Conservation (phyloP, 345 rosid species). For the Noccaea bulbosa region DNA sequence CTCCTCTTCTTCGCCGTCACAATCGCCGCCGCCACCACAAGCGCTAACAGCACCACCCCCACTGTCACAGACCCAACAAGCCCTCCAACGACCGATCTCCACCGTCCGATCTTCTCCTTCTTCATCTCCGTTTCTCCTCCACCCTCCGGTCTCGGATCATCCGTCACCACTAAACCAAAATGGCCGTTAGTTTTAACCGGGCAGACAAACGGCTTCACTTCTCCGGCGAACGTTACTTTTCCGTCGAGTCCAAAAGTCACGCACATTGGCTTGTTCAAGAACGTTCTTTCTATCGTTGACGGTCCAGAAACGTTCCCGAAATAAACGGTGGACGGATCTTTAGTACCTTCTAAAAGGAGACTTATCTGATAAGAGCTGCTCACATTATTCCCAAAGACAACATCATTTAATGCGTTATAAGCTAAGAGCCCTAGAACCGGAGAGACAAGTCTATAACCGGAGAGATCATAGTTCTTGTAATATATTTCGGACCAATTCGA, state of each 20-base stretch:
- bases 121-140: conserved; percentile 49
- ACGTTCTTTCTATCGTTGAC: conserved; percentile 25
- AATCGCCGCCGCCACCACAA: conserved; percentile 70
- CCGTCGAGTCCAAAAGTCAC: conserved; percentile 72
- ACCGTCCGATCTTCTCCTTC: conserved; percentile 55
- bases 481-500: conserved; percentile 74
- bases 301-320: conserved; percentile 49
- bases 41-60: conserved; percentile 64
- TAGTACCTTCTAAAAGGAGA: conserved; percentile 46
- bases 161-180: conserved; percentile 69
- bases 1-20: conserved; percentile 78
- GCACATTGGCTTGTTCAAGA: conserved; percentile 58
- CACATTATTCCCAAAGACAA: conserved; percentile 31
- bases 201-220: conserved; percentile 62
- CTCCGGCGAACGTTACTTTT: conserved; percentile 54
- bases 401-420: conserved; percentile 56
- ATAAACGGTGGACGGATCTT: conserved; percentile 64
- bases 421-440: conserved; percentile 84
- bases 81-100: conserved; percentile 84
- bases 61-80: conserved; percentile 68
- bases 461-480: conserved; percentile 66
- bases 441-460: conserved; percentile 77
- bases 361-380: conserved; percentile 62
- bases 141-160: conserved; percentile 49
- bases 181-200: conserved; percentile 68